Base-by-base conservation (phyloP, 495 filamentous ascomycete species). In the Podospora pseudoanserina region DNA sequence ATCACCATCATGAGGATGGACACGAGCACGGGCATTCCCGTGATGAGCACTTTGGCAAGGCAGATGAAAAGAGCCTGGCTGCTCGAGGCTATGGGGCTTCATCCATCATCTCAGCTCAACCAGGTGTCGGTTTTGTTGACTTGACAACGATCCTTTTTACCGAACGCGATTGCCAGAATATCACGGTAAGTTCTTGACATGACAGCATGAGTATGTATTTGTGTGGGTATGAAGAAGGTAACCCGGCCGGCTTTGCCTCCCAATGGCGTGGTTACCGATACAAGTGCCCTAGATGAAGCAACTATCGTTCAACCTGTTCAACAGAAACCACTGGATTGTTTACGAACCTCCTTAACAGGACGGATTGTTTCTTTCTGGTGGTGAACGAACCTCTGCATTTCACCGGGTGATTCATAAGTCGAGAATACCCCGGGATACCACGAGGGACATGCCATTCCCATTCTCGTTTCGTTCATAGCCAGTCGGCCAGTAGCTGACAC, bases 191-290 rank as follows among this genome's bases (percentile, higher is more conserved):
- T 72, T 65, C 70, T 69, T 59, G 27, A 19, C 20, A 2, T 28
- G 28, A 23, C 19, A 54, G 34, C 26, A 44, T 65, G 55, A 63
- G n/a, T 65, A 16, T 44, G 4, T 58, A 20, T 16, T 2, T 65
- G 30, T 65, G 59, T 20, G 91, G 92, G 91, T 85, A 91, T 87
- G 80, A 91, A 97, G 93, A 97, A 97, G 90, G 91, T 89, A 89
- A 82, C 89, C 84, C 83, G 77, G 81, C 84, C 82, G 73, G 81
- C 76, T 76, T 68, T 32, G 79, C 85, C 80, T 67, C 68, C 84
- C 81, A 78, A 77, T 92, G 85, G 84, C 81, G 77, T 85, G 86
- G 86, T 82, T 87, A 90, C 85, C 91, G 93, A 97, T 97, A 96
- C 93, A 91, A 90, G 82, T 92, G 87, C 90, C 93, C 92, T 75